These are phyloP conservation scores for carrot (Daucus carota) DNA, from an alignment of 129 eudicot genomes.

Conservation along the genomic window DH1_v3.0 NC_030382.2:54250501-54251000, in stretches of 20 bases:
- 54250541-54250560: slow-evolving; percentile 16
- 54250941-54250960: slow-evolving; percentile 20
- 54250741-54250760: slow-evolving; percentile 34
- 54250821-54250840: slow-evolving; percentile 42
- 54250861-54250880: slow-evolving; percentile 45
- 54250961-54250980: slow-evolving; percentile 31
- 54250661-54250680: slow-evolving; percentile 21
- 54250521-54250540: slow-evolving; percentile 15
- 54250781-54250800: slow-evolving; percentile 12
- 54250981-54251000: slow-evolving; percentile 22
- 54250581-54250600: slow-evolving; percentile 12
- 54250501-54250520: slow-evolving; percentile 25
- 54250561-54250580: slow-evolving; percentile 11
- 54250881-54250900: slow-evolving; percentile 34
- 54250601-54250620: slow-evolving; percentile 24
- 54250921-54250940: slow-evolving; percentile 49
- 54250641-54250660: slow-evolving; percentile 32
- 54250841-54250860: slow-evolving; percentile 74
- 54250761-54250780: slow-evolving; percentile 13
- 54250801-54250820: slow-evolving; percentile 18
- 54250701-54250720: slow-evolving; percentile 24
- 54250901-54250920: slow-evolving; percentile 51
- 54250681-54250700: slow-evolving; percentile 21
- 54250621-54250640: slow-evolving; percentile 30
- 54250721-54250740: slow-evolving; percentile 19